Base-by-base conservation (phyloP, 495 filamentous ascomycete species). In the Talaromyces borbonicus region DNA sequence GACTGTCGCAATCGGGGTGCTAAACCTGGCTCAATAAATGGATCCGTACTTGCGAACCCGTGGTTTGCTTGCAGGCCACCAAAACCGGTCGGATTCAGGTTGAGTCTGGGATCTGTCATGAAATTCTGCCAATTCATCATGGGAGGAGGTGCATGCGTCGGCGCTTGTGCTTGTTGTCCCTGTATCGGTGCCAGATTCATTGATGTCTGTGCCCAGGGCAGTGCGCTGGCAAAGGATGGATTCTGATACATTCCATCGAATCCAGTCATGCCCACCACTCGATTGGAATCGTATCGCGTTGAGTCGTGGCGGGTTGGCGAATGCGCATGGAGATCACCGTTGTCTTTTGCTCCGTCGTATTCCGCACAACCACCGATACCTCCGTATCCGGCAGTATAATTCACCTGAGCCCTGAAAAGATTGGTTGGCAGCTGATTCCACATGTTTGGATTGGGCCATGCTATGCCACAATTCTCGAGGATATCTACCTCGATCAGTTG, bases 401-500 rank as follows among this genome's bases (percentile, higher is more conserved):
- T 52, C 12, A 66, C 58, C 36, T 54, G 53, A 19, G 62, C 57
- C 35, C 65, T 64, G 46, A 68, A 62, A 14, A 60, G 57, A 30
- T 61, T 59, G 16, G 67, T 63, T 6, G 61, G 54, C 20, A 63
- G 51, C 16, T 76, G 74, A 9, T 65, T 70, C 81, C 79, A 89
- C 83, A 88, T 87, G 15, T 60, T 59, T 36, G 75, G 71, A 60
- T 86, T 89, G 2, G 86, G 86, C 85, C 85, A 92, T 12, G 86
- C 84, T 54, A 92, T 87, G n/a, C 71, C 74, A 26, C 78, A 81
- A 44, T 63, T 72, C 56, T 90, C 85, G n/a, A 92, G 69, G 8
- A 89, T 69, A 31, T 84, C 85, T 81, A 49, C n/a, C n/a, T n/a
- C n/a, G n/a, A n/a, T n/a, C n/a, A n/a, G n/a, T n/a, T n/a, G n/a